Conservation (phyloP, 2,329 filamentous ascomycete genomes). For the Fusarium sulawesiense region DNA sequence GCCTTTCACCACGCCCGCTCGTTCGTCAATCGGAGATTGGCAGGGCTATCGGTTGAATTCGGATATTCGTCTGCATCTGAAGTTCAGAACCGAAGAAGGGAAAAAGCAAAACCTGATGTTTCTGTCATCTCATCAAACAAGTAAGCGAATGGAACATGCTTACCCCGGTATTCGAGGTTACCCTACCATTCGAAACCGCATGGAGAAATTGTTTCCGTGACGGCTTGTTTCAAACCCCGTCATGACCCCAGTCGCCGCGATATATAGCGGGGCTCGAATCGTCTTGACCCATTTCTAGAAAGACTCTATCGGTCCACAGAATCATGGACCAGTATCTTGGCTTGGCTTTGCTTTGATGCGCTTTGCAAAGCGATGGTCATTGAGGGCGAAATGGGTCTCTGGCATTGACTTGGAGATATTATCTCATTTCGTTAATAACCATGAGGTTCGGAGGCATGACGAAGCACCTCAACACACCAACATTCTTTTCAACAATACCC, state of each 20-base stretch:
- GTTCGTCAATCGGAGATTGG: constrained; percentile 63
- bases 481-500: constrained; percentile 25
- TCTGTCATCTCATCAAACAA: constrained; percentile 8
- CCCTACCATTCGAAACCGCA: constrained; percentile 27
- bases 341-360: not conserved
- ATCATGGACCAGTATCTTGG: constrained; percentile 1
- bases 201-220: constrained; percentile 33
- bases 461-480: constrained; percentile 2
- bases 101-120: constrained; percentile 20
- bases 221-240: constrained; percentile 41
- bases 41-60: constrained; percentile 63
- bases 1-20: constrained; percentile 62
- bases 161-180: constrained; percentile 26
- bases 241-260: constrained; percentile 16
- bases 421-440: constrained; percentile 24
- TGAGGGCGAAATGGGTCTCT: constrained; percentile 11
- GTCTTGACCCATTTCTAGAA: constrained; percentile 30
- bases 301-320: constrained; percentile 9
- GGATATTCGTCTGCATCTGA: constrained; percentile 2
- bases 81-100: not conserved
- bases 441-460: constrained; percentile 1
- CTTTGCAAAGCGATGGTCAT: constrained; percentile 4
- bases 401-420: constrained; percentile 27
- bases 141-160: constrained; percentile 6
- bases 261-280: constrained; percentile 38